Evolutionary conservation across 129 eudicot species (phyloP), one percentile per base, ranked within the genome.

Genomic region (Flaveria trinervia): DNA sequence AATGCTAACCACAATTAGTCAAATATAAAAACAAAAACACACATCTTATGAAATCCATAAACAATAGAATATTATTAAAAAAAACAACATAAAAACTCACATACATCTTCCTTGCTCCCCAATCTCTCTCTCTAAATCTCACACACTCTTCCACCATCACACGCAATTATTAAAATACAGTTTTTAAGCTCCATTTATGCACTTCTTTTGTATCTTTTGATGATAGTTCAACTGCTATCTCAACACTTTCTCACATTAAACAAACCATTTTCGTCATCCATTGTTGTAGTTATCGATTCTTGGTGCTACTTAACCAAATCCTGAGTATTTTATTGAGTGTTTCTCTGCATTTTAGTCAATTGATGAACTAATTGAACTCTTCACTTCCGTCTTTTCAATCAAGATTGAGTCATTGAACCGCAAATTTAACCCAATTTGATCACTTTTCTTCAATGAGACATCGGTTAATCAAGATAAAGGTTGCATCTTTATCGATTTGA

Each of bases 401-500:
- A 3, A 36, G 41, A 36, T 36, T 5, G 41, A 36, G 41, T 36
- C 41, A 5, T 36, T 36, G 41, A 36, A 36, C 41, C 41, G 41
- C 41, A 65, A 28, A 55, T 68, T 68, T 72, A 64, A 68, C 56
- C 5, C 20, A 50, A 7, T 48, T 81, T 41, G 68, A 55, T 68
- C 10, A 68, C 16, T 75, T 70, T 71, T 30, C 49, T 41, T 73
- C 18, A 67, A 78, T 79, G 89, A 86, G 82, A 76, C 67, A 36
- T 64, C 51, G 56, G 66, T 67, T 18, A 74, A 80, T 68, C 43
- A 54, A 76, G 30, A 20, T 81, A 55, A 84, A 78, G 82, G 83
- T 86, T 81, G 62, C 70, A 39, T 79, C 60, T 46, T 83, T 78
- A 66, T 48, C 48, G 68, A 15, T 79, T 72, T 88, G 79, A 90